These are phyloP conservation scores for Heritiera fomes DNA, from an alignment of 345 rosid species.

Conservation along the genomic window DNA sequence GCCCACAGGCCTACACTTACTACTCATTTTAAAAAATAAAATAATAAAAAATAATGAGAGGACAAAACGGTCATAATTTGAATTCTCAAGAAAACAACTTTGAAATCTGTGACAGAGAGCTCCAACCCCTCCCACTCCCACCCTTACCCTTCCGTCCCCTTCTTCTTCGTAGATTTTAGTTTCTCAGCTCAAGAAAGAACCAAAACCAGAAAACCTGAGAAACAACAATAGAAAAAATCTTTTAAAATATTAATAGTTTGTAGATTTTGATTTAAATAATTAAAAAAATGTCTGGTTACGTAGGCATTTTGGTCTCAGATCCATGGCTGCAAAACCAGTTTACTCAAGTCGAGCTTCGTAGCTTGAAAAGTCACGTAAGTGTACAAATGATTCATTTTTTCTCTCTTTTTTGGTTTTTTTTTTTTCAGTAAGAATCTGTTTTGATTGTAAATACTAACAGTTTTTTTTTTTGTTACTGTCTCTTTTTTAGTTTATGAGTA, in stretches of 20 bases:
- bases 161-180: constrained; percentile 4
- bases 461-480: neutral
- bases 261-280: neutral
- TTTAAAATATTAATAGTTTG: neutral
- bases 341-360: constrained; percentile 98
- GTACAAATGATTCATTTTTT: neutral
- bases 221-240: neutral
- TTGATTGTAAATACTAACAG: neutral
- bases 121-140: constrained; percentile 34
- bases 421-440: neutral
- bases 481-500: constrained; percentile 64
- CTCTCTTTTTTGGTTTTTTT: neutral
- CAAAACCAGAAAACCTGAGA: neutral
- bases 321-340: constrained; percentile 97
- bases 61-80: constrained; percentile 48
- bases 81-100: constrained; percentile 35
- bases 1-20: neutral
- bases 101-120: constrained; percentile 38
- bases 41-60: constrained; percentile 7
- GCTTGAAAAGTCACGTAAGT: constrained; percentile 86
- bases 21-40: neutral
- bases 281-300: constrained; percentile 74
- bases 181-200: constrained; percentile 8
- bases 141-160: neutral
- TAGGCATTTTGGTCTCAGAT: constrained; percentile 91